phyloP scores from a whole-genome alignment of 1,284 basidiomycete genomes.

The Apiotrichum laibachii region DNA sequence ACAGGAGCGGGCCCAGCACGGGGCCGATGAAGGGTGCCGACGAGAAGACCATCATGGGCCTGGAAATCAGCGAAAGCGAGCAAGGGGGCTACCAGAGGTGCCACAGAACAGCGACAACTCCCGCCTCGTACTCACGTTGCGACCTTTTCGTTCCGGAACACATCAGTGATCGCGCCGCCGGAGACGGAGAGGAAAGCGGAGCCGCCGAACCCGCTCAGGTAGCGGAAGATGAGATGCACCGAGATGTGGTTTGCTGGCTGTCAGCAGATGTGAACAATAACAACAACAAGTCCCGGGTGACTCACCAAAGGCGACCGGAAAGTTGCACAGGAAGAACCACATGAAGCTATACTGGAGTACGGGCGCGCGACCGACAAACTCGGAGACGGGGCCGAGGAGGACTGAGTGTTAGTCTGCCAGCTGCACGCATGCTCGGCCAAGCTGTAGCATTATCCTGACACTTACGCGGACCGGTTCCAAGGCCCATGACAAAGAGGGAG shows the following conservation, averaged over 20 bases:
- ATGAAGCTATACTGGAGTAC: slow-evolving; percentile 34
- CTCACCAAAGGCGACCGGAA: slow-evolving; percentile 62
- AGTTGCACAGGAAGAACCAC: slow-evolving; percentile 55
- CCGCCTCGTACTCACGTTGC: slow-evolving; percentile 57
- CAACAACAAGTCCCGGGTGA: neutral
- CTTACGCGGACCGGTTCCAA: slow-evolving; percentile 55
- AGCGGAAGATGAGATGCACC: slow-evolving; percentile 66
- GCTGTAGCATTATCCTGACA: too few species aligned
- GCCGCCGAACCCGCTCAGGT: slow-evolving; percentile 64
- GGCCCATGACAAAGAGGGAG: slow-evolving; percentile 62
- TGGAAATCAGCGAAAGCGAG: slow-evolving; percentile 32
- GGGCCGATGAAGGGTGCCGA: slow-evolving; percentile 71
- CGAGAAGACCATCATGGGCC: slow-evolving; percentile 74
- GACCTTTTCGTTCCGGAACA: slow-evolving; percentile 64
- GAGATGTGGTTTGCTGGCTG: slow-evolving; percentile 34
- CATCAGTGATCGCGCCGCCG: slow-evolving; percentile 73
- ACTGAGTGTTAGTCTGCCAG: slow-evolving; percentile 28
- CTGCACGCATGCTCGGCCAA: neutral
- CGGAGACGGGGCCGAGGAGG: slow-evolving; percentile 59
- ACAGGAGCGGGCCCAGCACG: slow-evolving; percentile 57
- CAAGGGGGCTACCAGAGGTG: too few species aligned
- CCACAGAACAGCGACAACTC: too few species aligned
- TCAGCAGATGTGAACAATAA: neutral
- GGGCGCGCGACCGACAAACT: slow-evolving; percentile 58
- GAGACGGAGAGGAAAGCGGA: slow-evolving; percentile 75